Conservation (phyloP, 805 yeast genomes). For the Nakazawaea ambrosiae region DNA sequence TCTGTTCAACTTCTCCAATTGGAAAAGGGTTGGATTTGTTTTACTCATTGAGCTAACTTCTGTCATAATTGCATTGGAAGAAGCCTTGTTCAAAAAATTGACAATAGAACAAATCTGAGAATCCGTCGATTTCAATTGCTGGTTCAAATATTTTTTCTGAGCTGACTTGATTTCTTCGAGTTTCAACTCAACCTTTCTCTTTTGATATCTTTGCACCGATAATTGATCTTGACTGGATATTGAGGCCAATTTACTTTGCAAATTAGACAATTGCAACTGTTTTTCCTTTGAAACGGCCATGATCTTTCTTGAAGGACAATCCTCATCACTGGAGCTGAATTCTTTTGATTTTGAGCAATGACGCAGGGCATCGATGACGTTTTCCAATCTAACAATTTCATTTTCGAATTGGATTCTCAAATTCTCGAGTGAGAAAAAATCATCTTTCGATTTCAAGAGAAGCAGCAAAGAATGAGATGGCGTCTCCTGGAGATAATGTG, state of each 20-base stretch:
- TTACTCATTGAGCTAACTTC: conserved; percentile 2
- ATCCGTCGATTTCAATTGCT: background rate
- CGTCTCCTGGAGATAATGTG: conserved; percentile 5
- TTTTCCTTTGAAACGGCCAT: conserved; percentile 2
- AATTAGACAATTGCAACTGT: conserved; percentile 4
- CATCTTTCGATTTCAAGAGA: background rate
- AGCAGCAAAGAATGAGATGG: background rate
- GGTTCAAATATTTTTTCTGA: conserved; percentile 3
- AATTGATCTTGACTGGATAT: background rate
- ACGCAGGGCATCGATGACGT: background rate
- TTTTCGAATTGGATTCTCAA: conserved; percentile 8
- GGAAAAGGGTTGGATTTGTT: conserved; percentile 5
- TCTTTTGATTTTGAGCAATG: background rate
- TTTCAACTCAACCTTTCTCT: conserved; percentile 1
- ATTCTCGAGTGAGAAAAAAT: conserved; percentile 6
- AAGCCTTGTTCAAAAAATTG: conserved; percentile 6
- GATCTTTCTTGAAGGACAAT: conserved; percentile 2
- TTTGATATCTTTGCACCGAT: background rate
- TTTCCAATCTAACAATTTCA: conserved; percentile 6
- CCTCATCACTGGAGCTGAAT: conserved; percentile 2
- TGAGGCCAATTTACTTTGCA: conserved; percentile 1
- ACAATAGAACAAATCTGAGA: conserved; percentile 1
- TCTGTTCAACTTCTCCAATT: conserved; percentile 4
- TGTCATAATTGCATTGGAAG: background rate
- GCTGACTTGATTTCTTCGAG: conserved; percentile 4